Evolutionary conservation across 2,329 filamentous ascomycete genomes (phyloP), one percentile per base, ranked within the genome.

Genomic region (Exophiala xenobiotica): DNA sequence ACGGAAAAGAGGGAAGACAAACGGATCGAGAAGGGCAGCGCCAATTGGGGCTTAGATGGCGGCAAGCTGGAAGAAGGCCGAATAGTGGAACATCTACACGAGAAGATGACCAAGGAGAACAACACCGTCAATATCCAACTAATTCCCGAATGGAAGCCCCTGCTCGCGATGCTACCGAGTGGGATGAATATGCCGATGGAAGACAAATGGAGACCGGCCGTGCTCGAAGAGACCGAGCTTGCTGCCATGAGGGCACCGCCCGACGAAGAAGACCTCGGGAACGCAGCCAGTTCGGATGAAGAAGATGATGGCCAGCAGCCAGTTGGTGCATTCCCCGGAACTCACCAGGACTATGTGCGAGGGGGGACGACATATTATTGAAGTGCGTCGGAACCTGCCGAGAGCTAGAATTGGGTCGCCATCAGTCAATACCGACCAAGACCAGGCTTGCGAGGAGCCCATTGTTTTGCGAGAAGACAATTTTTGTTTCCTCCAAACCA

Each of bases 91-190:
- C 89, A 93, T 83, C 73, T 99, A 26, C 82, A 95, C 62, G 79
- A 77, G 29, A 96, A 96, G 67, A 96, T 93, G 92, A 83, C 82
- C 56, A 93, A 90, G 72, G 83, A 90, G 70, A 99, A 99, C 65
- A 90, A 96, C 68, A 95, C 88, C 83, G 85, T 96, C 63, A 89
- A 91, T 54, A 86, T 90, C 0, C 90, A 96, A 66, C 49, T 76
- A 1, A 79, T 97, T 24, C 90, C 91, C 0, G 78, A 87, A 0
- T 78, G 81, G 3, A 85, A 84, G 11, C 80, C 87, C 0, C 73
- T 96, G 7, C 70, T 95, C 3, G 80, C 87, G 5, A 85, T 82
- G 54, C 87, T 97, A 74, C 92, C 93, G 0, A 92, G 88, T 1
- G 92, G 92, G 1, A 82, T 92, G 57, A 91, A 96, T 63, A 90